Evolutionary conservation across 2,329 filamentous ascomycete species (phyloP).

Genomic region (Blastomyces emzantsi): DNA sequence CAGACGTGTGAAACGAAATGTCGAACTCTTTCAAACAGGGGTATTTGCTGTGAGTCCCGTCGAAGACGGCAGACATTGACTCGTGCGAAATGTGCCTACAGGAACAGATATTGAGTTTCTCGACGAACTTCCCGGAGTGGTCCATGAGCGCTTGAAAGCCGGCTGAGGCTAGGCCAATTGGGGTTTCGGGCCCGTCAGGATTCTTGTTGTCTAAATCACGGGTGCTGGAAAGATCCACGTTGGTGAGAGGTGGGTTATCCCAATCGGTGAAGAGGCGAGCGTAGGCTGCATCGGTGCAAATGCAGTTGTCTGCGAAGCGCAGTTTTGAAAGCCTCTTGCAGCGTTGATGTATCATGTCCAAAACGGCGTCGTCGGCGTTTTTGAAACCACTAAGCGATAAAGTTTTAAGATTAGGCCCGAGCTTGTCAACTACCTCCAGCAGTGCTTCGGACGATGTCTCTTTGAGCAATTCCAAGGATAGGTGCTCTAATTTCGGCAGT

Average conservation of each 20-base stretch:
- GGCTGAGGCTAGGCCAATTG: constrained; percentile 62
- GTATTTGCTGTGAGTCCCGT: constrained; percentile 24
- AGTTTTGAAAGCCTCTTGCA: constrained; percentile 66
- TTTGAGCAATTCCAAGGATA: constrained; percentile 60
- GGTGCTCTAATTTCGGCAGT: constrained; percentile 57
- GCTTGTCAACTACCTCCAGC: constrained; percentile 49
- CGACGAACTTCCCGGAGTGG: constrained; percentile 62
- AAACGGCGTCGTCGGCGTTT: constrained; percentile 57
- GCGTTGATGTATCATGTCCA: constrained; percentile 60
- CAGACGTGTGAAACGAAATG: constrained; percentile 54
- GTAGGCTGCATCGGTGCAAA: constrained; percentile 67
- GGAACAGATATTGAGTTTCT: constrained; percentile 65
- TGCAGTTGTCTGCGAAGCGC: constrained; percentile 67
- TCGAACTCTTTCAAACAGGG: constrained; percentile 63
- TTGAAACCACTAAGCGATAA: constrained; percentile 65
- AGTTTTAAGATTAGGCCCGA: constrained; percentile 62
- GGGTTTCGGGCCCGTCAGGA: constrained; percentile 53
- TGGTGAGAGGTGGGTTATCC: constrained; percentile 61
- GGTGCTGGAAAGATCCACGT: constrained; percentile 67
- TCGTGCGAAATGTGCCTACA: constrained; percentile 69
- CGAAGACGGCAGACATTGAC: constrained; percentile 68
- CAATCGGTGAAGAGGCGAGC: constrained; percentile 63
- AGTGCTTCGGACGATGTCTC: constrained; percentile 51
- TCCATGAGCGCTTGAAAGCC: constrained; percentile 76
- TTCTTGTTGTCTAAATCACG: constrained; percentile 65